These are phyloP conservation scores for Halenospora varia DNA, from an alignment of 495 filamentous ascomycete genomes.

Conservation along the genomic window DNA sequence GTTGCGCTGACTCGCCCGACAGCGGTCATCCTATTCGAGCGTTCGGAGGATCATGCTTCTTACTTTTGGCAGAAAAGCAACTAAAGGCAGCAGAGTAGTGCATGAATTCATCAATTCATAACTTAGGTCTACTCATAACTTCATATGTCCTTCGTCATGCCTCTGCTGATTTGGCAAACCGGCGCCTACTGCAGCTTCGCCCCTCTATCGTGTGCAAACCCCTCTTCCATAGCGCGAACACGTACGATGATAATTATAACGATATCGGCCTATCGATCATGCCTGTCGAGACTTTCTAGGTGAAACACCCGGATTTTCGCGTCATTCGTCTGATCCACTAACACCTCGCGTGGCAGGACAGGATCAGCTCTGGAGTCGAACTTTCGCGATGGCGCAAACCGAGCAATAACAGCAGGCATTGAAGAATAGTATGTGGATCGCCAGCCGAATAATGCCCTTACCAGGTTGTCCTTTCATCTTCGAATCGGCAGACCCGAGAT, in stretches of 20 bases:
- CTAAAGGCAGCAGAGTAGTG: neutral
- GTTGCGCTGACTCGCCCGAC: neutral
- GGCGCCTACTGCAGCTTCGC: neutral
- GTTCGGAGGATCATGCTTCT: neutral
- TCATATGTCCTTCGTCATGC: neutral
- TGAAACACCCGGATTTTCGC: conserved; percentile 18
- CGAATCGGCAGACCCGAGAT: neutral
- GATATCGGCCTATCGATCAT: conserved; percentile 5
- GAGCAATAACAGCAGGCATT: conserved; percentile 2
- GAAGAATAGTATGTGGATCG: too few relatives aligned
- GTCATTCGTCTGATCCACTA: conserved; percentile 24
- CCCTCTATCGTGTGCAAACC: neutral
- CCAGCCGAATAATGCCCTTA: neutral
- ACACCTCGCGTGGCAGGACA: conserved; percentile 7
- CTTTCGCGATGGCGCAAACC: conserved; percentile 10
- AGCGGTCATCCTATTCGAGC: neutral
- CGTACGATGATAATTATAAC: neutral
- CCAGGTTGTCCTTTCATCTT: neutral
- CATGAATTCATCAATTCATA: neutral
- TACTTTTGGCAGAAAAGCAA: conserved; percentile 4
- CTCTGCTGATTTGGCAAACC: neutral
- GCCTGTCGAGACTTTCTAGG: neutral
- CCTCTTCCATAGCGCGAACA: neutral
- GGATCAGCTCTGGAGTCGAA: conserved; percentile 1
- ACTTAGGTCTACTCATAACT: neutral